Base-by-base conservation (phyloP, 192 early-diverging fungal species). In the Spinellus fusiger region DNA sequence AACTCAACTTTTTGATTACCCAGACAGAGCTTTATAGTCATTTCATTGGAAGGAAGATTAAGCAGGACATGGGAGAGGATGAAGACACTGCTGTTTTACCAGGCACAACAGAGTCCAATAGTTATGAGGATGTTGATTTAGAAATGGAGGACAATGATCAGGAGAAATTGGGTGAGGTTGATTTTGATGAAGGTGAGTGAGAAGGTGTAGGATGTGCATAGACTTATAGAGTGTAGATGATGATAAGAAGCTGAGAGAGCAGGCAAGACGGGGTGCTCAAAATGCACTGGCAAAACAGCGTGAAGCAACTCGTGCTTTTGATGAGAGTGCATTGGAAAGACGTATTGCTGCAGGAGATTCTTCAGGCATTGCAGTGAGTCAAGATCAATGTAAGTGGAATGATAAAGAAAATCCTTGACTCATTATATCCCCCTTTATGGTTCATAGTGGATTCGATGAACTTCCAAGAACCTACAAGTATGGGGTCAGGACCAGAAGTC, bases 11-110 rank as follows among this genome's bases (percentile, higher is more conserved):
- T 62, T 76, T 95, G 61, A 92, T 95, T 50, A 86, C 89, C 0
- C 93, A 95, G 64, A 95, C 93, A 0, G 93, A 95, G 60, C 80
- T 95, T 8, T 95, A 91, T 71, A 90, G 88, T 54, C 92, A 93
- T 75, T 95, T 95, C 76, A 85, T 93, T 49, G 91, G 89, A 55
- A 84, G 85, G 59, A 93, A 93, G 67, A 86, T 91, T 48, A 68
- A 74, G 20, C 56, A 64, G 20, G 64, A 61, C 47, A 60, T 38
- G 8, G 73, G 66, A 22, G 75, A 68, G 3, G 74, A 59, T 28
- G 77, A 67, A 1, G 56, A 60, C 28, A 31, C 64, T 47, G 69
- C 64, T 38, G 68, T 65, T 20, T n/a, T 44, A 18, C 40, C 40
- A 44, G 40, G 10, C 18, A 18, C 15, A 44, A 56, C 10, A 9